These are phyloP conservation scores for Kodamaea leandrae DNA, from an alignment of 805 yeast species.

Conservation along the genomic window DNA sequence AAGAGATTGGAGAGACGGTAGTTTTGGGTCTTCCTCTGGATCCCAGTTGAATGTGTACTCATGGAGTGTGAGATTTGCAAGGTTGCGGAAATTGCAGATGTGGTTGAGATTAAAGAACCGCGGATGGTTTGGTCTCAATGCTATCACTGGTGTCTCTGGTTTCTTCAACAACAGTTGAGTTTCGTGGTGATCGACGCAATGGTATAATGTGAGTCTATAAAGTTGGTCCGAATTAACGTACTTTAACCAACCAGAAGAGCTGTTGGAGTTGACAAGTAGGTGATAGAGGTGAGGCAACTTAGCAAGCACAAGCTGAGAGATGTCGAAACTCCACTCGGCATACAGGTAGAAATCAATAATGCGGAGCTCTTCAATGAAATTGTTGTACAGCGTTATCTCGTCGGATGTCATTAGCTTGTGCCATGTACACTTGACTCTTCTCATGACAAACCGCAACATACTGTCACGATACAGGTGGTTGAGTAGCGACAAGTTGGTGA, in stretches of 20 bases:
- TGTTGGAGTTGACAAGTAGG: slow-evolving; percentile 30
- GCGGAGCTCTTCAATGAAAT: slow-evolving; percentile 23
- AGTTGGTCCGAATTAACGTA: slow-evolving; percentile 26
- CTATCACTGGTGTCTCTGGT: slow-evolving; percentile 3
- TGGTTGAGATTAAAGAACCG: slow-evolving; percentile 45
- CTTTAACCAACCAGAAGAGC: slow-evolving; percentile 43
- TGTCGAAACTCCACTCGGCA: slow-evolving; percentile 37
- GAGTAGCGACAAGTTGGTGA: slow-evolving; percentile 17
- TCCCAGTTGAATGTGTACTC: slow-evolving; percentile 46
- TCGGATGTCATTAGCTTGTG: neutral
- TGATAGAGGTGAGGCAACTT: slow-evolving; percentile 22
- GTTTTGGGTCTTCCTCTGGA: slow-evolving; percentile 15
- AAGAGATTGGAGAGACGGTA: slow-evolving; percentile 22
- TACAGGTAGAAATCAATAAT: slow-evolving; percentile 30
- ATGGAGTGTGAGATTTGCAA: slow-evolving; percentile 34
- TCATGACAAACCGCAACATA: slow-evolving; percentile 19
- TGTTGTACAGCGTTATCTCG: neutral
- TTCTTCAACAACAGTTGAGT: slow-evolving; percentile 10
- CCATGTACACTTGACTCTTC: slow-evolving; percentile 27
- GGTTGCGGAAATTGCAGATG: slow-evolving; percentile 32
- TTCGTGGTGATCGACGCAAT: slow-evolving; percentile 22
- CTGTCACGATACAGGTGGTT: slow-evolving; percentile 18
- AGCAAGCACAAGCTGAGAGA: slow-evolving; percentile 20
- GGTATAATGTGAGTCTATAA: slow-evolving; percentile 24
- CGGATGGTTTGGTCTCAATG: slow-evolving; percentile 13